These are phyloP conservation scores for Stylosanthes scabra DNA, from an alignment of 331 rosid species.

Conservation along the genomic window DNA sequence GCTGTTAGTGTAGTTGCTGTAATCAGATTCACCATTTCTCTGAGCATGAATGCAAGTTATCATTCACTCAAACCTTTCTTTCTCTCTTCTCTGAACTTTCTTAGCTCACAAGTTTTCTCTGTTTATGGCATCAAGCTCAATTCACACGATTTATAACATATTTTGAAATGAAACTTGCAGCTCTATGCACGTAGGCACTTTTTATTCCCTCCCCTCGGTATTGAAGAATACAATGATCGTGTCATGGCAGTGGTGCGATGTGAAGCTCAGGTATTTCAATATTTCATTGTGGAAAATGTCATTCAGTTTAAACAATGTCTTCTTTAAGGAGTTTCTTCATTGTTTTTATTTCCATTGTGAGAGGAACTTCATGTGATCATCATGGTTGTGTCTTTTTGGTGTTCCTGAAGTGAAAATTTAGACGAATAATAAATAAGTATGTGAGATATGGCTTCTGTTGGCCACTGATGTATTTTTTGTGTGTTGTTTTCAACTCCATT, in stretches of 20 bases:
- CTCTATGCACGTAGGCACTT: slow-evolving; percentile 95
- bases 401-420: slow-evolving; percentile 3
- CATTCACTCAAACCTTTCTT: too few species aligned
- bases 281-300: slow-evolving; percentile 8
- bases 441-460: slow-evolving; percentile 15
- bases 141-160: too few species aligned
- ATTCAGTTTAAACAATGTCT: too few species aligned
- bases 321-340: background rate
- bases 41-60: too few species aligned
- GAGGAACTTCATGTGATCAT: background rate
- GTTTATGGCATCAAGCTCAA: too few species aligned
- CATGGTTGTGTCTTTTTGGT: background rate
- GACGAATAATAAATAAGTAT: slow-evolving; percentile 7
- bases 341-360: slow-evolving; percentile 7
- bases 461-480: slow-evolving; percentile 14
- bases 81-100: too few species aligned
- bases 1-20: too few species aligned
- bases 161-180: slow-evolving; percentile 65
- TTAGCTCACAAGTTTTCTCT: too few species aligned
- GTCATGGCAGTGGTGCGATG: slow-evolving; percentile 97
- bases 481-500: slow-evolving; percentile 19
- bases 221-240: slow-evolving; percentile 85
- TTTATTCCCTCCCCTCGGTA: slow-evolving; percentile 82
- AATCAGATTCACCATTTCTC: too few species aligned
- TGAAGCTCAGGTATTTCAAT: slow-evolving; percentile 81